A percentile compares a stretch with the other conserved stretches of the same genome.
phyloP scores from a whole-genome alignment of 1,139 yeast species.

The Yamadazyma trypodendri region DNA sequence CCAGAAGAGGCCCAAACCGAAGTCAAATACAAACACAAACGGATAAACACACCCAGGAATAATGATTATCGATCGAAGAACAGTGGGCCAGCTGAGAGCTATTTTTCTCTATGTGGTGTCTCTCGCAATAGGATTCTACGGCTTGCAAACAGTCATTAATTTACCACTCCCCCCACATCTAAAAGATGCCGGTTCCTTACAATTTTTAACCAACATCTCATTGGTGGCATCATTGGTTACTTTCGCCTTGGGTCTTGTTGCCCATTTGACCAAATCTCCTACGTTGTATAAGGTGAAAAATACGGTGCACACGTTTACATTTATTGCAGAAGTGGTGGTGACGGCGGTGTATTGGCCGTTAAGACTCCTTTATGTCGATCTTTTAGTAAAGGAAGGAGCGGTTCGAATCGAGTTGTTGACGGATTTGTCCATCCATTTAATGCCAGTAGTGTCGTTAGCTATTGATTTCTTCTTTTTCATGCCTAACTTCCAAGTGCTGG shows the following conservation, averaged over 20 bases:
- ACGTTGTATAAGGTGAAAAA: slow-evolving; percentile 31
- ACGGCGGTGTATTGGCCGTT: slow-evolving; percentile 67
- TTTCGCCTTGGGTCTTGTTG: slow-evolving; percentile 38
- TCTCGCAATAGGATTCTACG: slow-evolving; percentile 30
- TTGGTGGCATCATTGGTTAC: slow-evolving; percentile 47
- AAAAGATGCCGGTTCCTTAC: slow-evolving; percentile 60
- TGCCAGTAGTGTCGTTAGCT: slow-evolving; percentile 53
- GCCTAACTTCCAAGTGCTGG: slow-evolving; percentile 45
- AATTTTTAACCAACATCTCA: slow-evolving; percentile 65
- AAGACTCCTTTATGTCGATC: slow-evolving; percentile 45
- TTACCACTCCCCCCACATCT: slow-evolving; percentile 42
- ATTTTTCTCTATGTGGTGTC: slow-evolving; percentile 26
- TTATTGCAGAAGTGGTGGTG: slow-evolving; percentile 59
- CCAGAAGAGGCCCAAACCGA: too few relatives aligned
- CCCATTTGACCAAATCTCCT: slow-evolving; percentile 31
- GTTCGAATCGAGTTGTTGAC: slow-evolving; percentile 43
- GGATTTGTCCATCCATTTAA: slow-evolving; percentile 58
- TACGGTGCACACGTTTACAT: slow-evolving; percentile 47
- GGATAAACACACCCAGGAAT: too few relatives aligned
- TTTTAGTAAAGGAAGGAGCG: slow-evolving; percentile 35
- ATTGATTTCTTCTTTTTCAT: slow-evolving; percentile 56
- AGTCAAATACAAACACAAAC: too few relatives aligned
- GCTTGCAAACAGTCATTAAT: slow-evolving; percentile 19
- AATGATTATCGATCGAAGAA: slow-evolving; percentile 15
- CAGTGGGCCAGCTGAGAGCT: slow-evolving; percentile 32